phyloP scores from a whole-genome alignment of 176 grass and related monocot species.

The Canna indica region DNA sequence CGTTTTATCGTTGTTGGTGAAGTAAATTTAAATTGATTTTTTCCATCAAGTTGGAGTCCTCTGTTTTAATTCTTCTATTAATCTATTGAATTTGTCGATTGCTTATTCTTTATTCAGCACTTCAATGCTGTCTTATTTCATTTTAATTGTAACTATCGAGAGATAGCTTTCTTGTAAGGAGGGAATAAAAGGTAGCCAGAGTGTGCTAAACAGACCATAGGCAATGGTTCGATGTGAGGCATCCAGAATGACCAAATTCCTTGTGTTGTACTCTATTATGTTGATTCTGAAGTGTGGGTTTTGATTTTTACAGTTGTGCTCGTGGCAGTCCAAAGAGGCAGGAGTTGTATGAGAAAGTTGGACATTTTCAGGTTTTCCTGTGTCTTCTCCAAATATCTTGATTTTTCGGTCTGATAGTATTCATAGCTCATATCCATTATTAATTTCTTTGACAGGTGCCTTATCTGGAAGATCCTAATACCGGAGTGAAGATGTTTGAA shows the following conservation, averaged over 20 bases:
- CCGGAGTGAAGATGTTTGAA: slow-evolving; percentile 86
- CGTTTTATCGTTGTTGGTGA: too few relatives aligned
- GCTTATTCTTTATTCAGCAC: not conserved
- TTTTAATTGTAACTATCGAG: not conserved
- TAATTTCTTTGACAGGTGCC: slow-evolving; percentile 36
- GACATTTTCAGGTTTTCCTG: slow-evolving; percentile 57
- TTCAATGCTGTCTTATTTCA: not conserved
- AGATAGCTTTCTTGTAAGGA: too few relatives aligned
- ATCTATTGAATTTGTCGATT: not conserved
- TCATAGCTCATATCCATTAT: not conserved
- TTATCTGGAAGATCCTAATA: slow-evolving; percentile 91
- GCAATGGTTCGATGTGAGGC: not conserved
- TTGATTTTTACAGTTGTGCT: slow-evolving; percentile 39
- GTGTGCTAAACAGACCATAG: not conserved
- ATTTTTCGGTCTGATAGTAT: not conserved
- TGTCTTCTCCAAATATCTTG: not conserved
- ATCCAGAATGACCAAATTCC: not conserved
- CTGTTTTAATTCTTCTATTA: not conserved
- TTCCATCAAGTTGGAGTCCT: too few relatives aligned
- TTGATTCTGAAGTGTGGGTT: slow-evolving; percentile 16
- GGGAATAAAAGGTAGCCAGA: not conserved
- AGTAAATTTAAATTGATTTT: too few relatives aligned
- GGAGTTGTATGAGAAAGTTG: slow-evolving; percentile 59
- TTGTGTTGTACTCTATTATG: not conserved
- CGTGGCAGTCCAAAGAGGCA: slow-evolving; percentile 68